phyloP scores from a whole-genome alignment of 345 rosid species.

The Lumnitzera littorea region DNA sequence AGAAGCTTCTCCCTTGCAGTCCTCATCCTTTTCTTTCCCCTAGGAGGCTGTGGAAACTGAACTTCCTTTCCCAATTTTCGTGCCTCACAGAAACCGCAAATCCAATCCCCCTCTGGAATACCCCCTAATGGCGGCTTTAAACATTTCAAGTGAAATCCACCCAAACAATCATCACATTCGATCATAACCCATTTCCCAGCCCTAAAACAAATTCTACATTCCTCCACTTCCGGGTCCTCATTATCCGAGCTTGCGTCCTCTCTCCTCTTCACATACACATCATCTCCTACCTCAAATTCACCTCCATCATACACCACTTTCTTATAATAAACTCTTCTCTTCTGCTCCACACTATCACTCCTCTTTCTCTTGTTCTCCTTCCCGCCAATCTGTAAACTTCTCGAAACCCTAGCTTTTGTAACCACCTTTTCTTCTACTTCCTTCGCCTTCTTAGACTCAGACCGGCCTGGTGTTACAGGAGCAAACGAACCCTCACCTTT shows the following conservation, averaged over 20 bases:
- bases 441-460: conserved; percentile 44
- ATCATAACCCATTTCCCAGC: conserved; percentile 59
- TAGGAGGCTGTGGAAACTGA: conserved; percentile 43
- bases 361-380: conserved; percentile 12
- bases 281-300: conserved; percentile 70
- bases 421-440: conserved; percentile 10
- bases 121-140: conserved; percentile 66
- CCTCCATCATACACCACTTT: conserved; percentile 65
- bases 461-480: conserved; percentile 46
- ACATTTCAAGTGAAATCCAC: conserved; percentile 90
- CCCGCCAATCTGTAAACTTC: conserved; percentile 5
- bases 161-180: conserved; percentile 85
- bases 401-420: conserved; percentile 3
- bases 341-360: conserved; percentile 4
- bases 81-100: conserved; percentile 63
- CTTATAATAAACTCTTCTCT: conserved; percentile 50
- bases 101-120: conserved; percentile 92
- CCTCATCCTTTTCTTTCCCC: conserved; percentile 58
- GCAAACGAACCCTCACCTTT: conserved; percentile 19
- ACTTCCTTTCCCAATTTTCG: conserved; percentile 42
- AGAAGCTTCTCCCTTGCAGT: conserved; percentile 89
- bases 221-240: conserved; percentile 67
- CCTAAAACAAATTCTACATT: conserved; percentile 72
- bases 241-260: conserved; percentile 61
- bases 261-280: conserved; percentile 80